Evolutionary conservation across 768 basidiomycete species (phyloP), one percentile per base, ranked within the genome.

Genomic region (Rhodosporidiobolus odoratus): DNA sequence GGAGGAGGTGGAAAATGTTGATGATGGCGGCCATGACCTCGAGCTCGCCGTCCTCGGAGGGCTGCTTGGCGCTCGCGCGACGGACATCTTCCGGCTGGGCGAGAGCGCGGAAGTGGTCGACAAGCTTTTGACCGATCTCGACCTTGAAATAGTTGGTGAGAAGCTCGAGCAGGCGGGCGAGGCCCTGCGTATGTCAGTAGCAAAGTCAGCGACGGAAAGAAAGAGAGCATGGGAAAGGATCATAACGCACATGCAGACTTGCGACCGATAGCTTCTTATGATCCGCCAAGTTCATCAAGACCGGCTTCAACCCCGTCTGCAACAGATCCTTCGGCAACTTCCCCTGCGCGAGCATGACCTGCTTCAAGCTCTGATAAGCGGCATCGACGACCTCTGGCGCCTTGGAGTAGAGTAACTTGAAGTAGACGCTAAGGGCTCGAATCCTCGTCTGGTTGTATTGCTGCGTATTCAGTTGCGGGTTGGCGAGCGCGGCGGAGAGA

Each of bases 61-160:
- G 63, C 58, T 81, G 82, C 8, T 89, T 84, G 67, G 87, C 86
- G 0, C 92, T 87, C 0, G 93, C 89, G 57, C 86, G 86, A 66
- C 85, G 84, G 35, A 97, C 84, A 82, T 91, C 88, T 73, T 88
- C 87, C 21, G 91, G 89, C 76, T 95, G 92, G 34, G 95, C 91
- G 30, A 99, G 88, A 45, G 89, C 87, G 52, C 89, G 88, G 81
- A 95, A 97, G 79, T 99, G 96, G 76, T 98, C 96, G 30, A 99
- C 83, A 12, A 99, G 86, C 80, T 99, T 99, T 79, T 91, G 86
- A 1, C 96, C 96, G 69, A 99, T 98, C 82, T 99, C 96, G 25
- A 99, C 95, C 79, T 97, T 98, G 87, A 99, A 99, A 81, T 99
- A 98, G 79, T 97, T 97, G 47, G 93, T 96, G 65, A 99, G 81